phyloP scores from a whole-genome alignment of 805 yeast species.

The Yarrowia osloensis region DNA sequence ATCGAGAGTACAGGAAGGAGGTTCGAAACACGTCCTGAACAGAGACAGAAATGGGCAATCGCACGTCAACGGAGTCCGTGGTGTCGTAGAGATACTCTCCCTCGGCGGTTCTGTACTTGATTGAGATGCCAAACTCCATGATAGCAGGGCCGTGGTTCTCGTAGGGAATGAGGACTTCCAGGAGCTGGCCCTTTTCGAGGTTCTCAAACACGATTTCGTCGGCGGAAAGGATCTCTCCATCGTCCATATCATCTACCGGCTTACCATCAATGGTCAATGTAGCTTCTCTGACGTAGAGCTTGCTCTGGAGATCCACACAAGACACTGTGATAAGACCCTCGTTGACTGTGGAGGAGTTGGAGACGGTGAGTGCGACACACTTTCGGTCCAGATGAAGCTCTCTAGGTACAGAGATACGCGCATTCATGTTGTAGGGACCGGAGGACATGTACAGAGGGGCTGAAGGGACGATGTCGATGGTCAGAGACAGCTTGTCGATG shows the following conservation, averaged over 20 bases:
- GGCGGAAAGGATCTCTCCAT: conserved; percentile 31
- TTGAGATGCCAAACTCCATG: conserved; percentile 34
- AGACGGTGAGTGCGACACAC: conserved; percentile 12
- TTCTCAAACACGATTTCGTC: conserved; percentile 39
- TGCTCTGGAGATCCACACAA: conserved; percentile 9
- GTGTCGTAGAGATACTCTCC: conserved; percentile 35
- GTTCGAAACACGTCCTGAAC: conserved; percentile 76
- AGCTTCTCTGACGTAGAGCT: conserved; percentile 32
- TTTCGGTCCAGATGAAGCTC: not conserved
- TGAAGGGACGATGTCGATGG: conserved; percentile 6
- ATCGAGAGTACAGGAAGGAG: conserved; percentile 60
- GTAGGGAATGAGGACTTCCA: conserved; percentile 35
- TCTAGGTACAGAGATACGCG: conserved; percentile 21
- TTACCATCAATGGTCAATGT: conserved; percentile 36
- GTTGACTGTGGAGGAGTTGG: conserved; percentile 12
- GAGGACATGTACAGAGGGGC: conserved; percentile 22
- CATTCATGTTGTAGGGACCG: conserved; percentile 10
- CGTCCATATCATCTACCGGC: conserved; percentile 30
- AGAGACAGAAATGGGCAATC: conserved; percentile 66
- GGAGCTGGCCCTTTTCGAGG: conserved; percentile 37
- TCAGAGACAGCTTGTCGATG: conserved; percentile 18
- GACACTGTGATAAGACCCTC: conserved; percentile 30
- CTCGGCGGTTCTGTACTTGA: conserved; percentile 37
- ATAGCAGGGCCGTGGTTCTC: conserved; percentile 18
- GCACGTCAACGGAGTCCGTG: conserved; percentile 49